These are phyloP conservation scores for Wickerhamiella azyma DNA, from an alignment of 805 yeast species.

Conservation along the genomic window DNA sequence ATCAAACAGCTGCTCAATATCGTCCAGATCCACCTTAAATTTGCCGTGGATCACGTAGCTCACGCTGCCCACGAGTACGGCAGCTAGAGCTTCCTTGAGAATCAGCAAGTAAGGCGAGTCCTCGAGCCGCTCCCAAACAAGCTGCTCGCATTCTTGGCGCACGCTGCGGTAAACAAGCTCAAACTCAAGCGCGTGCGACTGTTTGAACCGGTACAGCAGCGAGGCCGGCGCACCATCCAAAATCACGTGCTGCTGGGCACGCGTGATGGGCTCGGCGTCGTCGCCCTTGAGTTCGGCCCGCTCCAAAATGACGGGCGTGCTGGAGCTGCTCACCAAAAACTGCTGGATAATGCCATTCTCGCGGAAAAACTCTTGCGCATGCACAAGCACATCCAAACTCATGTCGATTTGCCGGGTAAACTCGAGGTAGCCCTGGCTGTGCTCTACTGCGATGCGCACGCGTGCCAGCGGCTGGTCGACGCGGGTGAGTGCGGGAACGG, in stretches of 20 bases:
- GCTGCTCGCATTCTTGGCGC: constrained; percentile 15
- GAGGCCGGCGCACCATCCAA: constrained; percentile 60
- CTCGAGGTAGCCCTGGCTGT: constrained; percentile 17
- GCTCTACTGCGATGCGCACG: constrained; percentile 20
- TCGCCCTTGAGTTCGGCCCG: constrained; percentile 31
- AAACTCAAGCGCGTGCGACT: background rate
- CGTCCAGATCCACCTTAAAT: constrained; percentile 9
- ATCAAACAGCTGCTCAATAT: constrained; percentile 12
- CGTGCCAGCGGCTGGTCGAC: constrained; percentile 16
- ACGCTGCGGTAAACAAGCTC: constrained; percentile 11
- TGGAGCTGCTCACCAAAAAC: constrained; percentile 55
- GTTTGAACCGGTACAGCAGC: constrained; percentile 41
- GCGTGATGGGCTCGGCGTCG: constrained; percentile 20
- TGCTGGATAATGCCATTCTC: constrained; percentile 44
- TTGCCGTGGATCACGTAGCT: constrained; percentile 7
- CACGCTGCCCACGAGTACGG: constrained; percentile 11
- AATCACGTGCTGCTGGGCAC: constrained; percentile 31
- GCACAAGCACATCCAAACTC: constrained; percentile 48
- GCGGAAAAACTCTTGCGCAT: constrained; percentile 68
- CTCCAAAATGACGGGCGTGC: constrained; percentile 41
- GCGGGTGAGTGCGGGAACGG: constrained; percentile 23
- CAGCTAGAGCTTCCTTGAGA: constrained; percentile 9
- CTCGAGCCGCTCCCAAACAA: constrained; percentile 12
- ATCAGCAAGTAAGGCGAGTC: constrained; percentile 9
- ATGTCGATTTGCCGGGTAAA: constrained; percentile 33